phyloP scores from a whole-genome alignment of 176 grass and related monocot genomes.

The Thinopyrum elongatum region DNA sequence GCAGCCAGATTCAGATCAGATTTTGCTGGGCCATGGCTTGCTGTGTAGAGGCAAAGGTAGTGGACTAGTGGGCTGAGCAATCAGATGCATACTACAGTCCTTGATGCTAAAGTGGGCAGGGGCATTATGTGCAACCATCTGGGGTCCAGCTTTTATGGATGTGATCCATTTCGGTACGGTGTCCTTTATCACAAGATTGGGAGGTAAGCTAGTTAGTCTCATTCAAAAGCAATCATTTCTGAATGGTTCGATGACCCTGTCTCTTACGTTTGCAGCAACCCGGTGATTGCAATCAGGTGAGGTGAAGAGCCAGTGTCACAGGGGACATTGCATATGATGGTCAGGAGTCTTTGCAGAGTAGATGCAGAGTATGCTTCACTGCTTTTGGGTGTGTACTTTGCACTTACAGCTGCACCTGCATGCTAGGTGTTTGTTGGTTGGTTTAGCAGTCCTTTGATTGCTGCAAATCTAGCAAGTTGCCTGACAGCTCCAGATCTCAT shows the following conservation, averaged over 20 bases:
- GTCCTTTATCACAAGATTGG: background rate
- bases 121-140: background rate
- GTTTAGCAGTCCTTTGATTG: constrained; percentile 15
- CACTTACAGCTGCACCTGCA: constrained; percentile 21
- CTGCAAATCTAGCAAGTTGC: background rate
- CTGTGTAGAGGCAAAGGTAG: background rate
- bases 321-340: background rate
- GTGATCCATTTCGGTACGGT: background rate
- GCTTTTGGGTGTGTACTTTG: background rate
- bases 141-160: constrained; percentile 12
- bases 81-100: constrained; percentile 11
- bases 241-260: background rate
- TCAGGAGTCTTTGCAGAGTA: background rate
- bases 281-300: background rate
- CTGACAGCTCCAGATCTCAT: background rate
- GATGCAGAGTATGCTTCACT: constrained; percentile 10
- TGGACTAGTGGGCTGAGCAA: background rate
- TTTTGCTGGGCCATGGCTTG: constrained; percentile 11
- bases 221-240: background rate
- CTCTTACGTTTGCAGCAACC: background rate
- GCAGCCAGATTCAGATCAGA: constrained; percentile 28
- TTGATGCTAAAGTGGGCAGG: constrained; percentile 8
- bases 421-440: constrained; percentile 4
- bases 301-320: background rate
- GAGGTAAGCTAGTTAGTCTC: background rate